Conservation (phyloP, 192 early-diverging fungal species). For the Backusella macrospora region DNA sequence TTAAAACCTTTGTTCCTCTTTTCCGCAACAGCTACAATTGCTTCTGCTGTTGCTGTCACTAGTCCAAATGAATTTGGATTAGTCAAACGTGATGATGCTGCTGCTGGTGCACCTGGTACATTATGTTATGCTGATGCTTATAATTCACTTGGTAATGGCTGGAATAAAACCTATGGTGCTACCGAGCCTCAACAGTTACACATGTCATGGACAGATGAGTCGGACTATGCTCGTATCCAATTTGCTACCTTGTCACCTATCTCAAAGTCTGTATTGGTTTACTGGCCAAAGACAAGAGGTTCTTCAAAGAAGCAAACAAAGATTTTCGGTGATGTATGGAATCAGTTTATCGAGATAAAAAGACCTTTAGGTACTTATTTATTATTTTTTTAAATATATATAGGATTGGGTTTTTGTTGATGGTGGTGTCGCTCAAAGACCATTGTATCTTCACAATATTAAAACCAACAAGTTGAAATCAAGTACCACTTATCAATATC, state of each 20-base stretch:
- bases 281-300: conserved; percentile 25
- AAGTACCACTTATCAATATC: conserved; percentile 32
- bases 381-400: not conserved
- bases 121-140: conserved; percentile 21
- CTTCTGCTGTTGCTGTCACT: not conserved
- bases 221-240: conserved; percentile 35
- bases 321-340: conserved; percentile 13
- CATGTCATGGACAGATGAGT: conserved; percentile 27
- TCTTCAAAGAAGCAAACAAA: not conserved
- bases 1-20: not conserved
- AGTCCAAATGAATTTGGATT: not conserved
- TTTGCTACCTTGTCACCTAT: conserved; percentile 30
- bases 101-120: conserved; percentile 24
- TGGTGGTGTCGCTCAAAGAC: conserved; percentile 26
- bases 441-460: conserved; percentile 36
- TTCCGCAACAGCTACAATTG: not conserved
- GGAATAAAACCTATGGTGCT: conserved; percentile 37
- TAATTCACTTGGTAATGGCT: conserved; percentile 24
- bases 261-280: conserved; percentile 20
- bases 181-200: conserved; percentile 40
- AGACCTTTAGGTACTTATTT: not conserved
- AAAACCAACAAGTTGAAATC: conserved; percentile 21
- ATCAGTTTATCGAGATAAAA: not conserved
- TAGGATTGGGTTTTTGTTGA: conserved; percentile 39
- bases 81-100: not conserved